Evolutionary conservation across 2,329 filamentous ascomycete genomes (phyloP).

Genomic region (Fusarium sublunatum): DNA sequence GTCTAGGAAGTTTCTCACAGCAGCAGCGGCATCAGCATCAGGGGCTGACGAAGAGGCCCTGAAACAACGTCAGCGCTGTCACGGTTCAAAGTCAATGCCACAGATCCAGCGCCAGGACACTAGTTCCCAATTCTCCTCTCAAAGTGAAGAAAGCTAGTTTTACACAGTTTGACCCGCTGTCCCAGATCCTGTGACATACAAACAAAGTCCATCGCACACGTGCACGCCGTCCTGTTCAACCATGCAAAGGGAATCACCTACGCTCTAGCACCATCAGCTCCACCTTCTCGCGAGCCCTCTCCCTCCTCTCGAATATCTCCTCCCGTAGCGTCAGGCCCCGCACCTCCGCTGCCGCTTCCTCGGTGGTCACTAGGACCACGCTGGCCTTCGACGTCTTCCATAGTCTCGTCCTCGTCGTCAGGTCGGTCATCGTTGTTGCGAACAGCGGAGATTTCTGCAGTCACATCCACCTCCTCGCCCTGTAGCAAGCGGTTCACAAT

Average conservation of each 20-base stretch:
- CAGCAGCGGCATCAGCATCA: conserved; percentile 80
- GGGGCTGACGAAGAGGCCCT: conserved; percentile 70
- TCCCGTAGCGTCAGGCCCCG: conserved; percentile 86
- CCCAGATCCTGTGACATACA: conserved; percentile 38
- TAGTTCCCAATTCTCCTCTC: conserved; percentile 47
- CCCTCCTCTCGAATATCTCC: conserved; percentile 94
- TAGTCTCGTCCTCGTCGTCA: conserved; percentile 65
- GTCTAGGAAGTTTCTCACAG: conserved; percentile 88
- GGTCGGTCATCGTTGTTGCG: conserved; percentile 61
- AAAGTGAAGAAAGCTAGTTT: conserved; percentile 48
- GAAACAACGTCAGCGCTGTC: conserved; percentile 58
- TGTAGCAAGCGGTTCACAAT: conserved; percentile 87
- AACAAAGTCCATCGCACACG: conserved; percentile 38
- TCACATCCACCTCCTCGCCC: conserved; percentile 87
- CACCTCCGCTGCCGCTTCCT: conserved; percentile 77
- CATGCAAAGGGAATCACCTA: conserved; percentile 74
- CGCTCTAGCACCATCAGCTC: conserved; percentile 98
- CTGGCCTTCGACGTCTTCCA: conserved; percentile 73
- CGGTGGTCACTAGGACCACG: conserved; percentile 68
- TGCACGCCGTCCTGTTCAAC: conserved; percentile 42
- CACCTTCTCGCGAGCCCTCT: conserved; percentile 86
- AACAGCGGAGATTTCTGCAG: conserved; percentile 75
- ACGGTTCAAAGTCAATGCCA: conserved; percentile 38
- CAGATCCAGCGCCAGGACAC: conserved; percentile 41
- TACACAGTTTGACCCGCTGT: conserved; percentile 48